phyloP scores from a whole-genome alignment of 192 early-diverging fungal species.

The Backusella liffmaniae region DNA sequence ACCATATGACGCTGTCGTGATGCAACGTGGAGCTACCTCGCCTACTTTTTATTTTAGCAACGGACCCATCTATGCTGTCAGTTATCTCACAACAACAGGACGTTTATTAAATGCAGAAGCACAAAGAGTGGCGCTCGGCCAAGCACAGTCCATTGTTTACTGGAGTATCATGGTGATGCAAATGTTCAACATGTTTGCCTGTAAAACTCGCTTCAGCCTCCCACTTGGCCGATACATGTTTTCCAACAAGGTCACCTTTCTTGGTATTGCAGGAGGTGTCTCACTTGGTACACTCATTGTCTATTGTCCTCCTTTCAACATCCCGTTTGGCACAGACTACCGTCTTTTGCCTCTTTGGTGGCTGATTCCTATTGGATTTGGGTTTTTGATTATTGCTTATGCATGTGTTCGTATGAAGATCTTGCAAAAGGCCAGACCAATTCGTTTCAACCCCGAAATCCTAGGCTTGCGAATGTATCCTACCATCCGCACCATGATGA shows the following conservation, averaged over 20 bases:
- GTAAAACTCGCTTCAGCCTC: conserved; percentile 66
- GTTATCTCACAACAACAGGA: conserved; percentile 37
- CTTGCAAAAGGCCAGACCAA: conserved; percentile 60
- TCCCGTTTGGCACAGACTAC: conserved; percentile 69
- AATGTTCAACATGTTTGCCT: conserved; percentile 95
- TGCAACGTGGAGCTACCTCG: conserved; percentile 50
- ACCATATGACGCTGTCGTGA: conserved; percentile 52
- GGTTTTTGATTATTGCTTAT: conserved; percentile 76
- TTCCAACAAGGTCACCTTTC: conserved; percentile 71
- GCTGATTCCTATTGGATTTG: conserved; percentile 85
- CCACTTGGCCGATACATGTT: conserved; percentile 85
- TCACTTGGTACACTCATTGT: conserved; percentile 72
- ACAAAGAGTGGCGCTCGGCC: conserved; percentile 69
- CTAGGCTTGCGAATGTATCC: conserved; percentile 84
- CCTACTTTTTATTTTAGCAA: conserved; percentile 46
- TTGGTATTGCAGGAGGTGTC: conserved; percentile 67
- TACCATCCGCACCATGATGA: conserved; percentile 47
- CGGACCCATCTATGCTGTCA: conserved; percentile 41
- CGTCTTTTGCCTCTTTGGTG: conserved; percentile 68
- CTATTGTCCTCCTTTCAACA: conserved; percentile 79
- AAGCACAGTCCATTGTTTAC: conserved; percentile 81
- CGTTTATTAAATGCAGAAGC: conserved; percentile 39
- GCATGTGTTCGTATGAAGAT: conserved; percentile 63
- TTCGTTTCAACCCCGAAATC: conserved; percentile 72
- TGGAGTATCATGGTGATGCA: conserved; percentile 85